Conservation (phyloP, 2,329 filamentous ascomycete genomes). For the Trichoderma sp. region DNA sequence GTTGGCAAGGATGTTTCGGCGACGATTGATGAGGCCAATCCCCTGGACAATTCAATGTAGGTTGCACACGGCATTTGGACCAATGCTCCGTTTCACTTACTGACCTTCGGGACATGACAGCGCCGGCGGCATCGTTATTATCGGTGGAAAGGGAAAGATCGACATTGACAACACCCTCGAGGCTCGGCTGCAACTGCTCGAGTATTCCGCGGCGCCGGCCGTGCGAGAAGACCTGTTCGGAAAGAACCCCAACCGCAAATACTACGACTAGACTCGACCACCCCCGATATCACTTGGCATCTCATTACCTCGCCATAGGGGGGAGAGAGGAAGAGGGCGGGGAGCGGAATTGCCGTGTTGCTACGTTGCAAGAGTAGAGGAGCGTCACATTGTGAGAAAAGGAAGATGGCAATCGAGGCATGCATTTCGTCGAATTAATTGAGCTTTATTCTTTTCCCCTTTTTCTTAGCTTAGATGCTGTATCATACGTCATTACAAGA, state of each 20-base stretch:
- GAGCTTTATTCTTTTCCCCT: constrained; percentile 24
- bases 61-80: constrained; percentile 43
- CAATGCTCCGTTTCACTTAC: background rate
- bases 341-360: background rate
- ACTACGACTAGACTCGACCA: constrained; percentile 71
- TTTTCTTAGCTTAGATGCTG: constrained; percentile 42
- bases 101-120: constrained; percentile 49
- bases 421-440: constrained; percentile 25
- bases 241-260: constrained; percentile 92
- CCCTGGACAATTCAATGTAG: constrained; percentile 81
- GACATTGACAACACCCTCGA: constrained; percentile 99
- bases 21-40: constrained; percentile 75
- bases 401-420: constrained; percentile 12
- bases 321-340: background rate
- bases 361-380: constrained; percentile 1
- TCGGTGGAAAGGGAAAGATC: constrained; percentile 88
- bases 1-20: constrained; percentile 69
- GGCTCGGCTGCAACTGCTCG: constrained; percentile 80
- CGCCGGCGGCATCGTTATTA: constrained; percentile 77
- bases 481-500: constrained; percentile 37
- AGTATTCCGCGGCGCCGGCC: constrained; percentile 80
- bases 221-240: constrained; percentile 89
- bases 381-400: constrained; percentile 6
- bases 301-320: constrained; percentile 11
- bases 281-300: constrained; percentile 11